phyloP scores from a whole-genome alignment of 495 filamentous ascomycete species.

The Penicillium dipodomyicola region DNA sequence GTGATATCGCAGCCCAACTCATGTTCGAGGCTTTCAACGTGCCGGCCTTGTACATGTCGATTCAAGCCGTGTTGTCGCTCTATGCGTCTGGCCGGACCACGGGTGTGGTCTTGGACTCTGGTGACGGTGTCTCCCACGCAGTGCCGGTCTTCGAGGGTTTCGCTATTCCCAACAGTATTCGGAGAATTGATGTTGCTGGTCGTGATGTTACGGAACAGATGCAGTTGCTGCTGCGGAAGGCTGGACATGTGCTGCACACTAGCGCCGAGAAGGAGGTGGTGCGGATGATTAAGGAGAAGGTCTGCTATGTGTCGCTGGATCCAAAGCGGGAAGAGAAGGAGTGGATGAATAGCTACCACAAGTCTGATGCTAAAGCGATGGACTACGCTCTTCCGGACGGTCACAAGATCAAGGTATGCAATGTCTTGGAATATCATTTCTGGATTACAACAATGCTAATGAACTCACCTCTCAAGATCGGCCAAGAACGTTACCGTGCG shows the following conservation, averaged over 20 bases:
- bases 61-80: constrained; percentile 93
- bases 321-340: constrained; percentile 95
- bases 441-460: background rate
- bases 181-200: constrained; percentile 95
- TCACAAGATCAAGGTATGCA: constrained; percentile 77
- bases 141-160: constrained; percentile 98
- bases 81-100: constrained; percentile 97
- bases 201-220: constrained; percentile 96
- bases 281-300: constrained; percentile 91
- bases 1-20: constrained; percentile 94
- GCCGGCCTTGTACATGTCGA: constrained; percentile 91
- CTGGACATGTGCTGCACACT: constrained; percentile 92
- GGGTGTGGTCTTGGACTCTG: constrained; percentile 90
- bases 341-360: constrained; percentile 63
- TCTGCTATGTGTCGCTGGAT: constrained; percentile 87
- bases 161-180: constrained; percentile 91
- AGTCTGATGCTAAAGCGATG: constrained; percentile 63
- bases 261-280: constrained; percentile 98
- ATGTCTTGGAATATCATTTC: background rate
- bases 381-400: constrained; percentile 92
- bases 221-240: constrained; percentile 87
- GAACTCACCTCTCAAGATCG: constrained; percentile 53
- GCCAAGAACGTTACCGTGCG: constrained; percentile 88
- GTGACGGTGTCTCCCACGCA: constrained; percentile 95
- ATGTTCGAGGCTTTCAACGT: constrained; percentile 99